Evolutionary conservation across 495 filamentous ascomycete genomes (phyloP).

Genomic region (Penicillium antarcticum): DNA sequence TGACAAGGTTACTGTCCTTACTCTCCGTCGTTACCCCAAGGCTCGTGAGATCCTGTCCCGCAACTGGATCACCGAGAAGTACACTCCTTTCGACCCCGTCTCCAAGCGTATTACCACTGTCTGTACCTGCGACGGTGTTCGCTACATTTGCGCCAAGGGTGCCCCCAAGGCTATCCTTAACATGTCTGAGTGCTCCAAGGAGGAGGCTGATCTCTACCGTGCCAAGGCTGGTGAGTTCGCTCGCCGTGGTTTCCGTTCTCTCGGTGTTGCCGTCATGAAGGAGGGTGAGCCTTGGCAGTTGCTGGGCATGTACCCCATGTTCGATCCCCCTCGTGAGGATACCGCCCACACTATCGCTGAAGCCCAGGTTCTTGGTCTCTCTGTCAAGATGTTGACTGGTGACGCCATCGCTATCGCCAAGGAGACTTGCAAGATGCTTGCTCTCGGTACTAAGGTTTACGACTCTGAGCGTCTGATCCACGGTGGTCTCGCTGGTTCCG

Average conservation of each 20-base stretch:
- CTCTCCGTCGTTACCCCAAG: constrained; percentile 71
- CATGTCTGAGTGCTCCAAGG: constrained; percentile 61
- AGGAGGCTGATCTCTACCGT: constrained; percentile 62
- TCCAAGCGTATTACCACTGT: constrained; percentile 73
- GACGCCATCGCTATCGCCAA: constrained; percentile 77
- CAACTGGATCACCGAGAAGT: constrained; percentile 72
- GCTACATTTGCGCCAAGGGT: constrained; percentile 68
- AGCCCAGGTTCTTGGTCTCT: constrained; percentile 71
- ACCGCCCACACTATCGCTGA: constrained; percentile 76
- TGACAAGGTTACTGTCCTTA: constrained; percentile 73
- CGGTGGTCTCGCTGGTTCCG: constrained; percentile 68
- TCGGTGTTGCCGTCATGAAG: constrained; percentile 71
- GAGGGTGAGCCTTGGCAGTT: constrained; percentile 65
- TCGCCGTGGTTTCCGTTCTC: constrained; percentile 77
- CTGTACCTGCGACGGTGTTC: constrained; percentile 63
- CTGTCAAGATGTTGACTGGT: constrained; percentile 79
- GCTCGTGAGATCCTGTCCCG: constrained; percentile 64
- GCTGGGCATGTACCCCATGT: constrained; percentile 75
- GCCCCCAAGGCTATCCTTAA: constrained; percentile 71
- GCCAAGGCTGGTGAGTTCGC: constrained; percentile 71
- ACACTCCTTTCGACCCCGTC: constrained; percentile 75
- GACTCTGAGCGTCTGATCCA: constrained; percentile 72
- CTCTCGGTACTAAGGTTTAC: constrained; percentile 74
- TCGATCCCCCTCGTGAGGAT: constrained; percentile 74
- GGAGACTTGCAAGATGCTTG: constrained; percentile 79